phyloP scores from a whole-genome alignment of 2,329 filamentous ascomycete genomes.

The Pezicula neosporulosa region DNA sequence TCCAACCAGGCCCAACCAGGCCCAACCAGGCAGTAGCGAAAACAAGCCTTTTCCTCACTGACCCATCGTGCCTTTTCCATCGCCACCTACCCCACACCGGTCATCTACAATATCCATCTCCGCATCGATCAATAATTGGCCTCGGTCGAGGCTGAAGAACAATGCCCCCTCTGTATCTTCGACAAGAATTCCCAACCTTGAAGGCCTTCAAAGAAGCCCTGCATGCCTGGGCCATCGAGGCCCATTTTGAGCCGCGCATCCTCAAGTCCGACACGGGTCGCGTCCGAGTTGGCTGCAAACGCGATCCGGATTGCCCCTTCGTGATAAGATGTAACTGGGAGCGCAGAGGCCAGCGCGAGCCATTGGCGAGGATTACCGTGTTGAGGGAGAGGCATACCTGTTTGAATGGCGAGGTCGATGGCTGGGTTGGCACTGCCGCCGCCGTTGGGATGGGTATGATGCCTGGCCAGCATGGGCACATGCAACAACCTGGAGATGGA shows the following conservation, averaged over 20 bases:
- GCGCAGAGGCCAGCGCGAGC: constrained; percentile 23
- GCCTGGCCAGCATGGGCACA: background rate
- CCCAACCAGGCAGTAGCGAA: too few relatives aligned
- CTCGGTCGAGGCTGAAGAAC: background rate
- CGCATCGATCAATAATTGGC: background rate
- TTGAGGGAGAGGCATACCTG: constrained; percentile 28
- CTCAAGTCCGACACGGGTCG: constrained; percentile 28
- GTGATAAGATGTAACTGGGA: constrained; percentile 31
- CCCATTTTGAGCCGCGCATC: constrained; percentile 30
- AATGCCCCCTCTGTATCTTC: constrained; percentile 28
- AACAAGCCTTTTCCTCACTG: background rate
- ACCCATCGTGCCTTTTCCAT: background rate
- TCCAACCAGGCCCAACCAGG: too few relatives aligned
- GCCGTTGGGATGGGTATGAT: constrained; percentile 7
- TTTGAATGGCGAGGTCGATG: constrained; percentile 16
- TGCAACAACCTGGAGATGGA: constrained; percentile 11
- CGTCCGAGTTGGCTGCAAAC: constrained; percentile 30
- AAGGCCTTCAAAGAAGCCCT: constrained; percentile 31
- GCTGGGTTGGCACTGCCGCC: constrained; percentile 1
- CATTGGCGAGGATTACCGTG: constrained; percentile 26
- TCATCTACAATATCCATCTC: constrained; percentile 2
- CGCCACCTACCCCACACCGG: background rate
- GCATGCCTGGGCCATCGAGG: constrained; percentile 30
- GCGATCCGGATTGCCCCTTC: constrained; percentile 28
- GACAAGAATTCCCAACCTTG: constrained; percentile 28